A percentile compares a stretch with the other conserved stretches of the same genome.
Conservation (phyloP, 768 basidiomycete species). For the Galerina sulciceps region DNA sequence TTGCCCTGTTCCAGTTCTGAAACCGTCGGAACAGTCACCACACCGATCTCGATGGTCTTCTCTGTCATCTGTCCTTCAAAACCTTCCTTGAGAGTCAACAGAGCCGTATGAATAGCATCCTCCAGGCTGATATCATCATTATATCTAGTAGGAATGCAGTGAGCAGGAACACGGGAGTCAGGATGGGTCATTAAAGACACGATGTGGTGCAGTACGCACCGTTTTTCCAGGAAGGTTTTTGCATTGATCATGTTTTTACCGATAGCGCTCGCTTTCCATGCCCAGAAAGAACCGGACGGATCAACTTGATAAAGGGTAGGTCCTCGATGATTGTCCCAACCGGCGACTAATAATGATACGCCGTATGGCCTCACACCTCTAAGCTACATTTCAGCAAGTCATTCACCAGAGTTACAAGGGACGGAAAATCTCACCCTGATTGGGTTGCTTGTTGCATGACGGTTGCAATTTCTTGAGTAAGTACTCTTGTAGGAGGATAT, state of each 20-base stretch:
- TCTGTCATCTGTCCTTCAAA: conserved; percentile 99
- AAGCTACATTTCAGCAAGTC: conserved; percentile 31
- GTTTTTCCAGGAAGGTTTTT: conserved; percentile 98
- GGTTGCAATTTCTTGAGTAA: conserved; percentile 96
- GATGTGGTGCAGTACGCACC: conserved; percentile 53
- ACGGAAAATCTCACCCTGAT: conserved; percentile 73
- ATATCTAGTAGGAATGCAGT: conserved; percentile 61
- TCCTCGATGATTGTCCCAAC: conserved; percentile 94
- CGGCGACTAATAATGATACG: conserved; percentile 94
- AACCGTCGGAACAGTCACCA: conserved; percentile 86
- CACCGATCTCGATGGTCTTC: conserved; percentile 98
- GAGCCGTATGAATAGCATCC: conserved; percentile 98
- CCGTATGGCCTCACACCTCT: conserved; percentile 99
- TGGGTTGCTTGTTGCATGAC: conserved; percentile 99
- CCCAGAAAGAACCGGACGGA: conserved; percentile 99
- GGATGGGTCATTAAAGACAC: conserved; percentile 16
- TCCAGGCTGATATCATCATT: conserved; percentile 99
- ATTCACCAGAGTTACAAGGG: conserved; percentile 7
- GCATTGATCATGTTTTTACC: conserved; percentile 99
- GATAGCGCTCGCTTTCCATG: conserved; percentile 99
- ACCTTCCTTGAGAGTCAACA: conserved; percentile 96
- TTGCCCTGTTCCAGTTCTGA: conserved; percentile 72
- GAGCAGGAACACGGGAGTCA: conserved; percentile 18
- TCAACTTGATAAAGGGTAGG: conserved; percentile 99
- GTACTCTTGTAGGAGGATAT: conserved; percentile 94